Evolutionary conservation across 1,284 basidiomycete species (phyloP), one percentile per base, ranked within the genome.

Genomic region (Austroboletus olivaceoglutinosus): DNA sequence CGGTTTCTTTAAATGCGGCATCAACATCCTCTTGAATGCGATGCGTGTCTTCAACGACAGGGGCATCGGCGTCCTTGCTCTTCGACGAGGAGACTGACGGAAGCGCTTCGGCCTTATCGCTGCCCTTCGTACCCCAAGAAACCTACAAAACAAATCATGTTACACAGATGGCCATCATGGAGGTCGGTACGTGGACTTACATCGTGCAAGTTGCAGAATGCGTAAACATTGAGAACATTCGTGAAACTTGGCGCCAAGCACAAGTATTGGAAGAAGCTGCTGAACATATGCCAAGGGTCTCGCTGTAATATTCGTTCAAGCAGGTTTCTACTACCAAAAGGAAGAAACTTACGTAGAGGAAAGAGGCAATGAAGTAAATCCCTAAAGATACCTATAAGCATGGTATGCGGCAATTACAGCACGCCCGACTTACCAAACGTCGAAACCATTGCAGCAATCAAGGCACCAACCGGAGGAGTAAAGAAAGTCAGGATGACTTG

Each of bases 281-380:
- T 93, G 70, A 96, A 83, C 87, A 99, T 91, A 69, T 98, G 95
- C 95, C 95, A 98, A 7, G 95, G 95, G 72, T 98, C 95, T 53
- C 89, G 83, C 89, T 93, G 57, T 13, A 53, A 43, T 30, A 16
- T n/a, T 37, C 41, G 49, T 54, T 54, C 45, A 36, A 13, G 9
- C 29, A 50, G 15, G 9, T 6, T n/a, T 43, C 21, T 16, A 30
- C 23, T 19, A 37, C 30, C 43, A 11, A 27, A 44, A 34, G 4
- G 4, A 8, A 37, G 15, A 16, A 11, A 75, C 89, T 73, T 58
- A 94, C 91, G 64, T 95, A 98, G 61, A 98, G 82, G 70, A 95
- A 82, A 2, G 93, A 97, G 2, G 91, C 81, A 25, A 90, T 68
- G 53, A 94, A 76, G 71, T 92, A 93, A 58, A 92, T 87, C 54